Evolutionary conservation across 441 rosid species (phyloP).

Genomic region (Eruca vesicaria): DNA sequence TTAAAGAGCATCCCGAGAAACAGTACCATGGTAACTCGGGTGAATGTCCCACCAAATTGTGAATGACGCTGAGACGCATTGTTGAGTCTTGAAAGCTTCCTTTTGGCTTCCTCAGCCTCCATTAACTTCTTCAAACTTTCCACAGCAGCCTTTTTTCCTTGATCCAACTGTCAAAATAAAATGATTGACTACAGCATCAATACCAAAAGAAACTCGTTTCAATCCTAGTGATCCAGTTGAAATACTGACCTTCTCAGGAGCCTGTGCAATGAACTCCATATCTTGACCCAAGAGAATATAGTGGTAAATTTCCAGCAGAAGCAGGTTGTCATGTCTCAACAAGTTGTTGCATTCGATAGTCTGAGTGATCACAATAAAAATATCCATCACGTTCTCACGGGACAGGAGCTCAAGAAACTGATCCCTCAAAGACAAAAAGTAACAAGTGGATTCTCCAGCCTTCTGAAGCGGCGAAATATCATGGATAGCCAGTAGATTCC

Average conservation of each 20-base stretch:
- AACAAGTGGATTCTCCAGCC: conserved; percentile 67
- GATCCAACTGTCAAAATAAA: conserved; percentile 45
- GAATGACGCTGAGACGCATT: conserved; percentile 59
- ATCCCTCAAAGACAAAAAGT: conserved; percentile 72
- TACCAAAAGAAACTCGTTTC: neutral
- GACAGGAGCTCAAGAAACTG: conserved; percentile 77
- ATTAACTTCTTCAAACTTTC: conserved; percentile 74
- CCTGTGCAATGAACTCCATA: conserved; percentile 66
- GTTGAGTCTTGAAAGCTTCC: conserved; percentile 56
- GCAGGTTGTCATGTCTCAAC: conserved; percentile 85
- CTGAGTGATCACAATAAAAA: conserved; percentile 69
- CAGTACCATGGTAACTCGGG: conserved; percentile 77
- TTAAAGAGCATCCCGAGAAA: conserved; percentile 16
- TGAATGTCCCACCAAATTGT: conserved; percentile 88
- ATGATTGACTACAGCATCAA: neutral
- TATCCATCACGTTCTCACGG: conserved; percentile 82
- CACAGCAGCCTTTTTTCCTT: conserved; percentile 47
- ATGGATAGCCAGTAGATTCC: conserved; percentile 86
- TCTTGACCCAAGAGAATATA: conserved; percentile 80
- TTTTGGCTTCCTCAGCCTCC: conserved; percentile 71
- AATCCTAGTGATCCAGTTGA: conserved; percentile 8
- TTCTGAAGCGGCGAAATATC: conserved; percentile 68
- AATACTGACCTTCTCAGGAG: conserved; percentile 55
- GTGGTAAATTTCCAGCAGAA: conserved; percentile 75
- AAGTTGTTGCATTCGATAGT: conserved; percentile 56